Evolutionary conservation across 2,329 filamentous ascomycete species (phyloP).

Genomic region (Escovopsis sp.): DNA sequence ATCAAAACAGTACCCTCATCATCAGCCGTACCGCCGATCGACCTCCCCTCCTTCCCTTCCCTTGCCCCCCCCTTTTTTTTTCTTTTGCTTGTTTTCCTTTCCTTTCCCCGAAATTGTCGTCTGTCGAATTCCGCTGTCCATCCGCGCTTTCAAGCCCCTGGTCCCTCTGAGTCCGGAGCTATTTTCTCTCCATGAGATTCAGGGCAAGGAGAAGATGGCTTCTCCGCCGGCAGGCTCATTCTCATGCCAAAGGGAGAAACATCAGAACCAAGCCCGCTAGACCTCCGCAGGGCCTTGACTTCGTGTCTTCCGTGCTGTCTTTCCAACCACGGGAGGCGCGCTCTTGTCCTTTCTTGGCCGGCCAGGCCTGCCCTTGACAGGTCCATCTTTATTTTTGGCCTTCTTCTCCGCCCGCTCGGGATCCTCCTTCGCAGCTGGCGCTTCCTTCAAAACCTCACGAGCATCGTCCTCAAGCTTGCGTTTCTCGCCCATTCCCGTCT

Average conservation of each 20-base stretch:
- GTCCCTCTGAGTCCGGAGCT: background rate
- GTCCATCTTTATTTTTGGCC: constrained; percentile 13
- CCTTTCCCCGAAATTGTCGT: too few relatives aligned
- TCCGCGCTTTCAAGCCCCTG: too few relatives aligned
- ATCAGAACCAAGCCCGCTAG: background rate
- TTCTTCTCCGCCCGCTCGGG: constrained; percentile 24
- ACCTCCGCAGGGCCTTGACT: constrained; percentile 25
- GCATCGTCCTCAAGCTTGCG: constrained; percentile 24
- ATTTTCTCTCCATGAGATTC: background rate
- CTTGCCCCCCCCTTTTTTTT: too few relatives aligned
- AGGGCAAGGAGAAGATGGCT: too few relatives aligned
- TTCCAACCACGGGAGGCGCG: constrained; percentile 17
- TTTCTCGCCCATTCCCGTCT: constrained; percentile 16
- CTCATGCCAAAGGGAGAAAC: too few relatives aligned
- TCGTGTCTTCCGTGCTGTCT: constrained; percentile 26
- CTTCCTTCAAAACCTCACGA: constrained; percentile 7
- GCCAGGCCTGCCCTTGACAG: constrained; percentile 13
- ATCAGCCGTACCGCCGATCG: too few relatives aligned
- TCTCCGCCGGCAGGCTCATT: too few relatives aligned
- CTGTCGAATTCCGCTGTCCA: too few relatives aligned
- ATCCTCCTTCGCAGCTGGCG: constrained; percentile 10
- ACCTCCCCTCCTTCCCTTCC: too few relatives aligned
- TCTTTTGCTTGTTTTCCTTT: too few relatives aligned
- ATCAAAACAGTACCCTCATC: too few relatives aligned
- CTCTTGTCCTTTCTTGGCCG: constrained; percentile 24